phyloP scores from a whole-genome alignment of 164 flowering plant species.

The Santalum album region DNA sequence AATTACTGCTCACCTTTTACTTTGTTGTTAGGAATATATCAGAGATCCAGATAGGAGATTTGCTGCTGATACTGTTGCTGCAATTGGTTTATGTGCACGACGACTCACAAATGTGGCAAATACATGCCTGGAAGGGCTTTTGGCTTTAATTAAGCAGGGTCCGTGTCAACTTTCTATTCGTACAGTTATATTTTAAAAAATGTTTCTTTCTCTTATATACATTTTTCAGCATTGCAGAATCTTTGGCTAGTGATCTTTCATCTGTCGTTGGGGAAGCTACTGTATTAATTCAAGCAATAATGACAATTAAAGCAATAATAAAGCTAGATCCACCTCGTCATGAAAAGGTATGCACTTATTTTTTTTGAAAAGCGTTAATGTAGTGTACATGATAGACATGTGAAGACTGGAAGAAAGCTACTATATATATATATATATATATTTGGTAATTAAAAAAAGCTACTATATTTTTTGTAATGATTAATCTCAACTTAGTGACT shows the following conservation, averaged over 20 bases:
- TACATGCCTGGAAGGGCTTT: constrained; percentile 69
- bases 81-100: constrained; percentile 85
- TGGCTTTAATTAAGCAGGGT: constrained; percentile 66
- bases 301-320: constrained; percentile 66
- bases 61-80: constrained; percentile 92
- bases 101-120: constrained; percentile 57
- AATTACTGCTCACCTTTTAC: constrained; percentile 35
- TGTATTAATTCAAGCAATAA: constrained; percentile 72
- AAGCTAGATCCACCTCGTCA: constrained; percentile 55
- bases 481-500: too few species aligned
- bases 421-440: too few species aligned
- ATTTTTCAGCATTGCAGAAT: constrained; percentile 34
- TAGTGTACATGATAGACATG: too few species aligned
- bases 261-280: constrained; percentile 47
- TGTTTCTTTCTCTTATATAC: constrained; percentile 8
- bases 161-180: constrained; percentile 8
- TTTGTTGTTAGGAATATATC: constrained; percentile 73
- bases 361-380: too few species aligned
- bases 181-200: not conserved
- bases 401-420: too few species aligned
- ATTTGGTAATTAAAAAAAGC: too few species aligned
- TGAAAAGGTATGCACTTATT: constrained; percentile 53
- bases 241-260: constrained; percentile 22
- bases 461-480: too few species aligned
- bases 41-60: constrained; percentile 89